Conservation (phyloP, 1,139 yeast species). For the Nematodospora anomalae region DNA sequence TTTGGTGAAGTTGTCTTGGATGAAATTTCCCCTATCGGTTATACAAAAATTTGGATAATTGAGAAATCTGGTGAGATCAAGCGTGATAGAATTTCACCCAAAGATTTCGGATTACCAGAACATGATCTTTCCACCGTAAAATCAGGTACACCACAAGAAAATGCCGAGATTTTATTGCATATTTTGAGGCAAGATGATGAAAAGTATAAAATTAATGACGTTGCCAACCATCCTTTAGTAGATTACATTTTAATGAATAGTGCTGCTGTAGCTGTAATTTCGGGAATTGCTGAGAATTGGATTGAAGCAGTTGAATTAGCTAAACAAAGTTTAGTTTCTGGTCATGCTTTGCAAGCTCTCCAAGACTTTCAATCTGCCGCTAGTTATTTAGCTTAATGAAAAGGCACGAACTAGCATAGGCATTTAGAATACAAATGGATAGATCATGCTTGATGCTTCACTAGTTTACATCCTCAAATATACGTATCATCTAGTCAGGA, state of each 20-base stretch:
- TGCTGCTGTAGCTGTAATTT: conserved; percentile 80
- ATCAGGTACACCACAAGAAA: conserved; percentile 85
- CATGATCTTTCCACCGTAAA: conserved; percentile 67
- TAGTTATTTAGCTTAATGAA: conserved; percentile 7
- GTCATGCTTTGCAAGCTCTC: conserved; percentile 63
- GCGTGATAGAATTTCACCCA: conserved; percentile 48
- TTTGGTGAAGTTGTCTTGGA: conserved; percentile 91
- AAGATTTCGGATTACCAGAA: conserved; percentile 77
- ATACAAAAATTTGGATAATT: conserved; percentile 76
- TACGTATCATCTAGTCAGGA: no score
- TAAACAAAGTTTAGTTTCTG: conserved; percentile 61
- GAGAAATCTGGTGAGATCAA: conserved; percentile 44
- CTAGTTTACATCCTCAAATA: no score
- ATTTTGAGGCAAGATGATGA: conserved; percentile 55
- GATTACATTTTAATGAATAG: conserved; percentile 88
- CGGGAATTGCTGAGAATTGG: conserved; percentile 70
- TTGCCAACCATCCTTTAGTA: conserved; percentile 58
- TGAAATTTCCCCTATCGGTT: conserved; percentile 88
- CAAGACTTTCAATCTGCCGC: conserved; percentile 54
- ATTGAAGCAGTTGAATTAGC: conserved; percentile 77
- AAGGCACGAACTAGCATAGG: no score
- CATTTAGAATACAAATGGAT: no score
- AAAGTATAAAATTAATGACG: conserved; percentile 33
- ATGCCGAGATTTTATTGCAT: conserved; percentile 63
- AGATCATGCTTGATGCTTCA: no score